A percentile compares a stretch with the other conserved stretches of the same genome.
Evolutionary conservation across 164 flowering plant genomes (phyloP).

Genomic region (Protea cynaroides): DNA sequence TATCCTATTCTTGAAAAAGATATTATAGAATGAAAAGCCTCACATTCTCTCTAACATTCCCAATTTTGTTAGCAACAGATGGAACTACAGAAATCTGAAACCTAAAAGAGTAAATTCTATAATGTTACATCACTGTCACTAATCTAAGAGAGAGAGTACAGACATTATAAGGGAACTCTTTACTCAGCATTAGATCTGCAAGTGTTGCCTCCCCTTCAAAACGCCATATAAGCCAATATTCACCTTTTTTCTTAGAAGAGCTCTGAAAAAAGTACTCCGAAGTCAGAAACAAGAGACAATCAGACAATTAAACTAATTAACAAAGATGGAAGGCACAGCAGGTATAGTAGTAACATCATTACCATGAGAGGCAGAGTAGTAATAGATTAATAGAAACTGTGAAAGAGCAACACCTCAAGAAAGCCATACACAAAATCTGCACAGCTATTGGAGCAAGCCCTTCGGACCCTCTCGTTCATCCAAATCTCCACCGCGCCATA

Average conservation of each 20-base stretch:
- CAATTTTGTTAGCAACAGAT: background rate
- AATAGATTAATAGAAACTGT: background rate
- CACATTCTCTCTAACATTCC: background rate
- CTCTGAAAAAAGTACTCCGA: slow-evolving; percentile 39
- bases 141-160: slow-evolving; percentile 26
- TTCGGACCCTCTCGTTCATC: slow-evolving; percentile 96
- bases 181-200: slow-evolving; percentile 73
- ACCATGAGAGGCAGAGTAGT: slow-evolving; percentile 5
- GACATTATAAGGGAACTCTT: slow-evolving; percentile 97
- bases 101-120: background rate
- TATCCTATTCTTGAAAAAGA: too few relatives aligned
- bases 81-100: background rate
- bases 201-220: slow-evolving; percentile 94
- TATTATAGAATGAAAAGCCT: too few relatives aligned
- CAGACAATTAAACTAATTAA: background rate
- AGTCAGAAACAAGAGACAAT: background rate
- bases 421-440: slow-evolving; percentile 94
- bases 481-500: slow-evolving; percentile 99
- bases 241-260: slow-evolving; percentile 72
- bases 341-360: background rate
- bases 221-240: slow-evolving; percentile 95
- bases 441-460: slow-evolving; percentile 94
- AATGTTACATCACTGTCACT: background rate
- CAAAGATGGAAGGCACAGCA: background rate
- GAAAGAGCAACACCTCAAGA: slow-evolving; percentile 68